Conservation (phyloP, 2,329 filamentous ascomycete genomes). For the Meredithiella fracta region DNA sequence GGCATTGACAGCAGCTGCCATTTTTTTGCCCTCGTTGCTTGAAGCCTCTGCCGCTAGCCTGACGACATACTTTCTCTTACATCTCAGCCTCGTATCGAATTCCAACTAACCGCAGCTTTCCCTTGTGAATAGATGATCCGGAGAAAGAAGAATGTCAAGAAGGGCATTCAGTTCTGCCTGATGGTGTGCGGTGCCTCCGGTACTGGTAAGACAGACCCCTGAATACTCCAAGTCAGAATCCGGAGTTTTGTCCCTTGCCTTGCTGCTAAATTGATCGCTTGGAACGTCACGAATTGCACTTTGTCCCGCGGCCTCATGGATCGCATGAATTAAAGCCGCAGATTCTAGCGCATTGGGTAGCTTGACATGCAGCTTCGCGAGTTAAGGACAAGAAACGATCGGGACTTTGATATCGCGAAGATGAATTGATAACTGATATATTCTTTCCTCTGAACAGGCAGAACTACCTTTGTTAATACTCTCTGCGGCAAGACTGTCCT, state of each 20-base stretch:
- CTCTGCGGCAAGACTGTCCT: slow-evolving; percentile 92
- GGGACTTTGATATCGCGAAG: too few species aligned
- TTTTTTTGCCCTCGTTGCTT: too few species aligned
- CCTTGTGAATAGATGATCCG: slow-evolving; percentile 70
- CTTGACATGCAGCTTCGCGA: too few species aligned
- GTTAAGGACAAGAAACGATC: too few species aligned
- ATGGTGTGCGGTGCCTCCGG: slow-evolving; percentile 99
- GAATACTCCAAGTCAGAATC: slow-evolving; percentile 12
- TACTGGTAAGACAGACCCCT: slow-evolving; percentile 54
- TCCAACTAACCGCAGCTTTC: slow-evolving; percentile 17
- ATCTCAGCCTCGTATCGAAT: not conserved
- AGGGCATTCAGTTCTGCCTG: slow-evolving; percentile 99
- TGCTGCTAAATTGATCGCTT: not conserved
- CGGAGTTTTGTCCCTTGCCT: not conserved
- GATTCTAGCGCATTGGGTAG: too few species aligned
- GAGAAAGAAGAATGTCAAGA: slow-evolving; percentile 99
- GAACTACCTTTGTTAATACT: slow-evolving; percentile 98
- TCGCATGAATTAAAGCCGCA: too few species aligned
- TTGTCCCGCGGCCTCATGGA: too few species aligned
- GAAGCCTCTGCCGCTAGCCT: too few species aligned
- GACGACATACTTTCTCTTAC: too few species aligned
- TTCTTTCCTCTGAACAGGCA: slow-evolving; percentile 37
- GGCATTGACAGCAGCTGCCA: too few species aligned
- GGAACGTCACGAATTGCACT: not conserved
- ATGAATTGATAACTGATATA: too few species aligned